Evolutionary conservation across 208 protist genomes (phyloP), one percentile per base, ranked within the genome.

Genomic region (Vickermania ingenoplastis): DNA sequence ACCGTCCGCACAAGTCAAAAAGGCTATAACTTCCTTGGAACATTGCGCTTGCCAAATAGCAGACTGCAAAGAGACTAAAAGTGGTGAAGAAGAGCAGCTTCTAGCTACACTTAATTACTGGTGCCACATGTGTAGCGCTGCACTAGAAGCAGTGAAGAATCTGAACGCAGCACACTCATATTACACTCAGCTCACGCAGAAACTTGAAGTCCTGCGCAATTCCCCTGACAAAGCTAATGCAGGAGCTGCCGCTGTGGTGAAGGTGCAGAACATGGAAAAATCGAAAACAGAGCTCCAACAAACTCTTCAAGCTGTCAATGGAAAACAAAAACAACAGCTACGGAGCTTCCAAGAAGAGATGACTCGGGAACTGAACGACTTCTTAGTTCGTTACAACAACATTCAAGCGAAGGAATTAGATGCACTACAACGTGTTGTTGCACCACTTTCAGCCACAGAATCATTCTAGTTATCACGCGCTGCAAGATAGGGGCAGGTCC

Each of bases 261-360:
- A 45, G 36, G 7, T 45, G 17, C 36, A 17, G 36, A 45, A 45
- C 11, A 45, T 45, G 36, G 17, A 45, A 7, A n/a, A n/a, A 45
- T 4, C 45, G 53, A 30, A 66, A 59, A 1, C 36, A 55, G 27
- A 0, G 1, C 1, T 26, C 45, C 3, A 17, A 67, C 41, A 65
- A 63, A 36, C 41, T 59, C 29, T 61, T 80, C 0, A 55, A 68
- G 29, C 21, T 61, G 17, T 57, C 75, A 13, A 63, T 75, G n/a
- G 45, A 45, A 7, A n/a, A 45, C 36, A 45, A 17, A 31, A 61
- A 50, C 30, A 61, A 54, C 23, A 54, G 5, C 3, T 30, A n/a
- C 41, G 17, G 45, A 27, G 28, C 28, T 53, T 61, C 30, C 11
- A 49, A 14, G 11, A 53, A 51, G 14, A 59, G 31, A 59, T 53